phyloP scores from a whole-genome alignment of 2,329 filamentous ascomycete species.

The Cercospora brassicicola region DNA sequence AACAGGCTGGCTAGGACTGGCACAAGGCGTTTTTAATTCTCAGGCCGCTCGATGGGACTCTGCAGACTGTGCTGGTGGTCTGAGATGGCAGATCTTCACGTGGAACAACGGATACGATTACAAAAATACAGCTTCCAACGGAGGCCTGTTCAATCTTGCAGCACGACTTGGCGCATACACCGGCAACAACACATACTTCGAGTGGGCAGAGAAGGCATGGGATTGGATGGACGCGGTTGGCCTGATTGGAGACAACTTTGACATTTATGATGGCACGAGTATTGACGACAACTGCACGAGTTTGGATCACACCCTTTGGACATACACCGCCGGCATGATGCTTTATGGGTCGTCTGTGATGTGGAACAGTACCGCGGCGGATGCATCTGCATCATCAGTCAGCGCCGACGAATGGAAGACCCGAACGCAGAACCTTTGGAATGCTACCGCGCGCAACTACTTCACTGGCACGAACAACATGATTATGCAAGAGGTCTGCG shows the following conservation, averaged over 20 bases:
- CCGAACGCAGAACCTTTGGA: conserved; percentile 29
- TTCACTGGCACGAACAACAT: conserved; percentile 39
- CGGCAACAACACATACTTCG: conserved; percentile 56
- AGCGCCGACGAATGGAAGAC: conserved; percentile 27
- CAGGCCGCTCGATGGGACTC: conserved; percentile 43
- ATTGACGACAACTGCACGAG: conserved; percentile 48
- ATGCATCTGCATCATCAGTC: conserved; percentile 1
- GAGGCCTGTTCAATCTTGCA: conserved; percentile 53
- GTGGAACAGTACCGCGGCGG: conserved; percentile 34
- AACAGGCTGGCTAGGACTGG: conserved; percentile 49
- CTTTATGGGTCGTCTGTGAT: conserved; percentile 48
- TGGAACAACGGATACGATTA: conserved; percentile 54
- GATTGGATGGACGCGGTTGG: conserved; percentile 48
- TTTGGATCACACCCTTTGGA: conserved; percentile 51
- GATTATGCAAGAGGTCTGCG: conserved; percentile 51
- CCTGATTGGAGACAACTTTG: conserved; percentile 57
- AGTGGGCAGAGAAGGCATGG: conserved; percentile 58
- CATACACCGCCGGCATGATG: conserved; percentile 48
- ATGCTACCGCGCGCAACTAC: conserved; percentile 41
- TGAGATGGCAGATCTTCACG: conserved; percentile 45
- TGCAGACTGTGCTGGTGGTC: conserved; percentile 41
- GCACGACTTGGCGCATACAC: conserved; percentile 45
- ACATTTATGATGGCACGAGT: conserved; percentile 51
- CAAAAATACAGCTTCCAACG: conserved; percentile 60
- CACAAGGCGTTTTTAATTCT: conserved; percentile 45